These are phyloP conservation scores for Tylopilus cervinicoccineus DNA, from an alignment of 768 basidiomycete species.

Conservation along the genomic window DNA sequence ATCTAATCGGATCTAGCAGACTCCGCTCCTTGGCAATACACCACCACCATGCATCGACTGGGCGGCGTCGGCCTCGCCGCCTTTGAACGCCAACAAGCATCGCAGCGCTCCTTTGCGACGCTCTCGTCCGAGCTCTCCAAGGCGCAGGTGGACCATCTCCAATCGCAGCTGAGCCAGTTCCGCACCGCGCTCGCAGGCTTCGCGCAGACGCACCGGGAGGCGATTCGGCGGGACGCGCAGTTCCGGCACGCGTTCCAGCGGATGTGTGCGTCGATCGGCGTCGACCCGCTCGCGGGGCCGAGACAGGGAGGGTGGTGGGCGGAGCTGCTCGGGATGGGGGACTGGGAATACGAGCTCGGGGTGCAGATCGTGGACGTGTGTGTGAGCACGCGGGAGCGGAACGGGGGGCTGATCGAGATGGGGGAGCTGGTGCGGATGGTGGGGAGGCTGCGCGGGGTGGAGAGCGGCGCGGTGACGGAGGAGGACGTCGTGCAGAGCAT, in stretches of 20 bases:
- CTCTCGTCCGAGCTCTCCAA: slow-evolving; percentile 78
- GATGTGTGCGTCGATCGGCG: slow-evolving; percentile 93
- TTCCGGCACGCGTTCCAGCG: slow-evolving; percentile 92
- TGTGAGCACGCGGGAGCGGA: slow-evolving; percentile 80
- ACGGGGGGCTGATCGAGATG: slow-evolving; percentile 92
- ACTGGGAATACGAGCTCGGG: slow-evolving; percentile 95
- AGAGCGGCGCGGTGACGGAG: slow-evolving; percentile 69
- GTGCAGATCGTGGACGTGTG: slow-evolving; percentile 94
- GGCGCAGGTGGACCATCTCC: slow-evolving; percentile 72
- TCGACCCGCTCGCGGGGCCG: slow-evolving; percentile 90
- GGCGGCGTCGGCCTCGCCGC: slow-evolving; percentile 87
- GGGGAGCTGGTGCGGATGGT: slow-evolving; percentile 79
- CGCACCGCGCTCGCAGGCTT: slow-evolving; percentile 76
- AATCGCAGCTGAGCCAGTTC: slow-evolving; percentile 80
- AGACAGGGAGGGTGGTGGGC: slow-evolving; percentile 89
- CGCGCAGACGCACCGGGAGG: slow-evolving; percentile 76
- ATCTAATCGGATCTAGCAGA: slow-evolving; percentile 18
- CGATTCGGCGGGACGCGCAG: slow-evolving; percentile 77
- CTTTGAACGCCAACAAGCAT: slow-evolving; percentile 83
- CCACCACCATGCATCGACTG: slow-evolving; percentile 54
- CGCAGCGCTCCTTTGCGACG: slow-evolving; percentile 73
- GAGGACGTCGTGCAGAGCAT: slow-evolving; percentile 83
- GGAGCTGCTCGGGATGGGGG: slow-evolving; percentile 80
- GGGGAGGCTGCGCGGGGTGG: slow-evolving; percentile 67
- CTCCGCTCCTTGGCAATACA: not conserved